Conservation (phyloP, 352 stramenopile genomes). For the Phytophthora nicotianae region DNA sequence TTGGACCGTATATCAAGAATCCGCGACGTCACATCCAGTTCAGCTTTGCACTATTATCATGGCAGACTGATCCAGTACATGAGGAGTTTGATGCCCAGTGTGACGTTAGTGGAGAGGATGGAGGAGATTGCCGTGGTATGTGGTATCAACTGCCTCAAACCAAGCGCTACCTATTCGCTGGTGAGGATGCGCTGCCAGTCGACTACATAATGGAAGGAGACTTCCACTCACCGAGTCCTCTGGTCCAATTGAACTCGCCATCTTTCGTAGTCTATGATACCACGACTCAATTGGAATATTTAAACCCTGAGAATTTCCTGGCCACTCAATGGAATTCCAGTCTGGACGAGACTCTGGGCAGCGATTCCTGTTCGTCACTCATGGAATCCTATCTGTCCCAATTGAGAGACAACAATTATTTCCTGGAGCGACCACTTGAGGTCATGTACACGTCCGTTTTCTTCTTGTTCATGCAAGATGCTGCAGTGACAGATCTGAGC, state of each 20-base stretch:
- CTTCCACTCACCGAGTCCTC: constrained; percentile 45
- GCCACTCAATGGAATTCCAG: constrained; percentile 25
- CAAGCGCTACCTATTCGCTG: constrained; percentile 49
- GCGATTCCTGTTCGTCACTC: constrained; percentile 42
- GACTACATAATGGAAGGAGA: constrained; percentile 29
- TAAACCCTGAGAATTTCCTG: constrained; percentile 35
- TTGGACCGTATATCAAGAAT: constrained; percentile 39
- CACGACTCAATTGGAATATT: constrained; percentile 34
- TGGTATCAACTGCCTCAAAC: constrained; percentile 50
- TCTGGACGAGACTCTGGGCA: constrained; percentile 23
- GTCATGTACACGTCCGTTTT: constrained; percentile 52
- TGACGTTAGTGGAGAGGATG: constrained; percentile 23
- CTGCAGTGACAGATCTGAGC: constrained; percentile 38
- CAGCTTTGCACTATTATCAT: constrained; percentile 48
- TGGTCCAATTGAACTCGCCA: constrained; percentile 50
- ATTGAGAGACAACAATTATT: constrained; percentile 47
- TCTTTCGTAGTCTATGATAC: constrained; percentile 22
- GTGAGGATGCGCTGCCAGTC: constrained; percentile 35
- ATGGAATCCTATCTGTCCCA: constrained; percentile 55
- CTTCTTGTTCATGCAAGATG: constrained; percentile 49
- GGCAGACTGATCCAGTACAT: constrained; percentile 36
- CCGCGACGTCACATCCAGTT: constrained; percentile 47
- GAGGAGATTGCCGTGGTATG: constrained; percentile 37
- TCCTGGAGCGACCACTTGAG: constrained; percentile 42
- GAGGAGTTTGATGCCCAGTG: constrained; percentile 44